These are phyloP conservation scores for Pholiota conissans DNA, from an alignment of 768 basidiomycete species.

Conservation along the genomic window DNA sequence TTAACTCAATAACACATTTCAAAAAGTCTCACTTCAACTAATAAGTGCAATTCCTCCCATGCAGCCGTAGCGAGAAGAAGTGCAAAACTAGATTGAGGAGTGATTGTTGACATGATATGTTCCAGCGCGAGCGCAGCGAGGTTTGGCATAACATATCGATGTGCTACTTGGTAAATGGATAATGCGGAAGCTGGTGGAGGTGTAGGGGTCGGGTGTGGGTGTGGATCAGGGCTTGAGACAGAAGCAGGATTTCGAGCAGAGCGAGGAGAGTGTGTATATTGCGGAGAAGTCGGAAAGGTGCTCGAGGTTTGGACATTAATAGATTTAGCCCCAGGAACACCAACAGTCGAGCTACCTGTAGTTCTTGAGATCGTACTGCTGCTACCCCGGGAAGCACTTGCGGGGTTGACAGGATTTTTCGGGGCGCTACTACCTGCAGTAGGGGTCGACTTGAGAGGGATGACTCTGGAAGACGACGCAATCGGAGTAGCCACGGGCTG, in stretches of 20 bases:
- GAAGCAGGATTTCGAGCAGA: slow-evolving; percentile 36
- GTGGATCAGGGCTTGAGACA: slow-evolving; percentile 54
- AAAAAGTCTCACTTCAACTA: slow-evolving; percentile 53
- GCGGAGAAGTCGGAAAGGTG: slow-evolving; percentile 33
- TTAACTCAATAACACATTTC: background rate
- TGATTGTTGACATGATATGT: slow-evolving; percentile 71
- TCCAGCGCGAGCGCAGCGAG: slow-evolving; percentile 68
- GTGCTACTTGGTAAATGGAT: slow-evolving; percentile 74
- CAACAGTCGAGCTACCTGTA: background rate
- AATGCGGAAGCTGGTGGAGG: slow-evolving; percentile 71
- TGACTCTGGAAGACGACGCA: slow-evolving; percentile 18
- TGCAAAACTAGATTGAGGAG: slow-evolving; percentile 65
- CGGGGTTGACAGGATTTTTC: background rate
- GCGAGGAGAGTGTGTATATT: slow-evolving; percentile 51
- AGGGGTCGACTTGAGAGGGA: slow-evolving; percentile 24
- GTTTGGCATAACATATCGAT: slow-evolving; percentile 69
- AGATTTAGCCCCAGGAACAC: slow-evolving; percentile 37
- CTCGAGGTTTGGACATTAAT: slow-evolving; percentile 38
- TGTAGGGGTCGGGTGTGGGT: slow-evolving; percentile 64
- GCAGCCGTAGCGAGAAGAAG: slow-evolving; percentile 65
- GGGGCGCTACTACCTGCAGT: slow-evolving; percentile 15
- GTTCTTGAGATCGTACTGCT: background rate
- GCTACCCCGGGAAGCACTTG: background rate
- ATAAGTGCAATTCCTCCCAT: slow-evolving; percentile 62
- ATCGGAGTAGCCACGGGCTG: slow-evolving; percentile 14